phyloP scores from a whole-genome alignment of 768 basidiomycete genomes.

The Collybiopsis confluens region DNA sequence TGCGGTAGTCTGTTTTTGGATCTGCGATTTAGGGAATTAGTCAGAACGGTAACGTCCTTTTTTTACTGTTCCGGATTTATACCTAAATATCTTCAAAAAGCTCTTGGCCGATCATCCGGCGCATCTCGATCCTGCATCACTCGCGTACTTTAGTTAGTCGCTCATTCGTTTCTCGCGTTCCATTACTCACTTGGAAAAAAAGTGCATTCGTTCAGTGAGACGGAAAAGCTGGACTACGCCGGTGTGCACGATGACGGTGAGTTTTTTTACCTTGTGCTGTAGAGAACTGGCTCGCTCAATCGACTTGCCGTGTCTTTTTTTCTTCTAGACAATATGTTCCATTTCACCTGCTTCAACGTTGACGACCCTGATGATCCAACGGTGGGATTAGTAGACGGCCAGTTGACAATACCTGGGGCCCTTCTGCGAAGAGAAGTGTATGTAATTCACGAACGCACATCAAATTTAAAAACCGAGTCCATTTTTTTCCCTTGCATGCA shows the following conservation, averaged over 20 bases:
- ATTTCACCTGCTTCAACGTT: conserved; percentile 88
- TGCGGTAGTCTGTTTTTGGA: conserved; percentile 88
- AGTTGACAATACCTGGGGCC: conserved; percentile 78
- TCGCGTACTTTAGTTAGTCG: conserved; percentile 72
- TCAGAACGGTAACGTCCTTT: conserved; percentile 41
- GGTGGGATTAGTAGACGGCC: conserved; percentile 79
- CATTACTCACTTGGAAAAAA: too few species aligned
- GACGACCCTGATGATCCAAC: conserved; percentile 77
- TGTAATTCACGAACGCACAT: not conserved
- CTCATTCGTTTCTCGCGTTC: not conserved
- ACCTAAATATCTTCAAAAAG: too few species aligned
- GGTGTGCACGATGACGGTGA: conserved; percentile 75
- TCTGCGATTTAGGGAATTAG: conserved; percentile 78
- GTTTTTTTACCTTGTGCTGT: conserved; percentile 13
- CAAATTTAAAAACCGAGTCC: too few species aligned
- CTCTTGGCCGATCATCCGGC: conserved; percentile 80
- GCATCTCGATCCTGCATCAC: conserved; percentile 75
- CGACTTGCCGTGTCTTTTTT: not conserved
- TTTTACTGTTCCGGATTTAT: conserved; percentile 18
- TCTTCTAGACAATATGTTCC: conserved; percentile 69
- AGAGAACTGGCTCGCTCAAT: not conserved
- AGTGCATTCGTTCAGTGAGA: conserved; percentile 86
- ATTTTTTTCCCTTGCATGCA: not conserved
- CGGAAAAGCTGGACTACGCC: conserved; percentile 75
- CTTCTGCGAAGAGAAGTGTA: conserved; percentile 71